Evolutionary conservation across 805 yeast species (phyloP).

Genomic region (Metschnikowia matae): DNA sequence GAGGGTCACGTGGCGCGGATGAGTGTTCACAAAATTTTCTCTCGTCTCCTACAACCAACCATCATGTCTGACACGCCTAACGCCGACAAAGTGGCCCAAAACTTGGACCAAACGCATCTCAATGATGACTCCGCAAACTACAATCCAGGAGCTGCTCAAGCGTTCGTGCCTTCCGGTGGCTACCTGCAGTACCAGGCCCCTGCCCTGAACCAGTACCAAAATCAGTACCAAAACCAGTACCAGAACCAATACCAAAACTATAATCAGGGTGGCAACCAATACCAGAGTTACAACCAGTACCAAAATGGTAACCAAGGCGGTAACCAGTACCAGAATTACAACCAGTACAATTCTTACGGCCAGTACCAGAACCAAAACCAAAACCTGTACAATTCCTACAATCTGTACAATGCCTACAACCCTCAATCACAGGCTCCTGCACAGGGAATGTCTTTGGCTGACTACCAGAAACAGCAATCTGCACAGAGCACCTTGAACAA

Average conservation of each 20-base stretch:
- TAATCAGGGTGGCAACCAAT: conserved; percentile 20
- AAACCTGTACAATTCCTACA: conserved; percentile 15
- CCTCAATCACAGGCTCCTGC: conserved; percentile 19
- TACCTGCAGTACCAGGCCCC: conserved; percentile 17
- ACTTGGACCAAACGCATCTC: conserved; percentile 41
- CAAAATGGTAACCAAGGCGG: too few species aligned
- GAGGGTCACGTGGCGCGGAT: not conserved
- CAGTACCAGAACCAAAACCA: conserved; percentile 23
- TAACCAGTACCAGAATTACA: conserved; percentile 18
- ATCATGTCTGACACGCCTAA: conserved; percentile 19
- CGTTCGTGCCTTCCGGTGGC: conserved; percentile 46
- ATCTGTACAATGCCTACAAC: conserved; percentile 13
- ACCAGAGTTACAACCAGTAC: conserved; percentile 13
- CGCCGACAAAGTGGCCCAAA: conserved; percentile 42
- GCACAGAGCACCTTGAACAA: conserved; percentile 42
- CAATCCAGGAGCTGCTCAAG: conserved; percentile 48
- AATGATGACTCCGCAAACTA: conserved; percentile 25
- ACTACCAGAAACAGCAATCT: conserved; percentile 67
- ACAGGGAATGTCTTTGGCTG: conserved; percentile 69
- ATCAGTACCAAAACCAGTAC: conserved; percentile 14
- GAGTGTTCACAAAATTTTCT: conserved; percentile 5
- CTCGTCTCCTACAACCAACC: not conserved
- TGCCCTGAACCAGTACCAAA: conserved; percentile 13
- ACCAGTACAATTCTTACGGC: conserved; percentile 8
- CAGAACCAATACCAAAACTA: conserved; percentile 12